A percentile compares a stretch with the other conserved stretches of the same genome.
Evolutionary conservation across 2,329 filamentous ascomycete genomes (phyloP).

Genomic region (Capronia americana): DNA sequence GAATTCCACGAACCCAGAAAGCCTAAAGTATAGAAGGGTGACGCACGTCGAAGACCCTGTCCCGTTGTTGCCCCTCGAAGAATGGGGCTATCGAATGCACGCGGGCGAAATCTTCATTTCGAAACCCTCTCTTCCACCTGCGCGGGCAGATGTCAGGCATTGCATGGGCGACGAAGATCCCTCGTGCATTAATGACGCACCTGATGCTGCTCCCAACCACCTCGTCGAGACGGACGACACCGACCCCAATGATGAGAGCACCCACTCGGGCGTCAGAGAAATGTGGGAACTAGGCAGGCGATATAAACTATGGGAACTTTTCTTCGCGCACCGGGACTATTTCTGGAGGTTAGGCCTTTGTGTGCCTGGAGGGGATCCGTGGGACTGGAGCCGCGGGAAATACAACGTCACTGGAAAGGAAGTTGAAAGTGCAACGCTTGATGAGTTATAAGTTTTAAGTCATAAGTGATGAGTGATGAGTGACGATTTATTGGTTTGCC

Average conservation of each 20-base stretch:
- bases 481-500: background rate
- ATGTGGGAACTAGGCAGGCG: constrained; percentile 53
- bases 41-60: constrained; percentile 89
- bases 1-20: constrained; percentile 34
- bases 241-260: background rate
- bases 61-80: constrained; percentile 79
- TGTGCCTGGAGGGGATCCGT: constrained; percentile 71
- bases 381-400: constrained; percentile 38
- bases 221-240: constrained; percentile 37
- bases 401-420: constrained; percentile 16
- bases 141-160: constrained; percentile 68
- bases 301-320: constrained; percentile 86
- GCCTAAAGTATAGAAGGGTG: constrained; percentile 70
- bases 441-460: constrained; percentile 14
- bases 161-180: constrained; percentile 76
- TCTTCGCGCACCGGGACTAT: constrained; percentile 95
- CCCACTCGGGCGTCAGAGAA: constrained; percentile 14
- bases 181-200: constrained; percentile 68
- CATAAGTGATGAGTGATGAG: constrained; percentile 30
- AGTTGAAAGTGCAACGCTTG: background rate
- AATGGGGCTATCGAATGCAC: constrained; percentile 89
- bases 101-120: constrained; percentile 86
- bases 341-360: constrained; percentile 94
- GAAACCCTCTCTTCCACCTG: constrained; percentile 72
- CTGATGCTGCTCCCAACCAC: background rate